Evolutionary conservation across 1,284 basidiomycete genomes (phyloP).

Genomic region (Sporisorium graminicola): DNA sequence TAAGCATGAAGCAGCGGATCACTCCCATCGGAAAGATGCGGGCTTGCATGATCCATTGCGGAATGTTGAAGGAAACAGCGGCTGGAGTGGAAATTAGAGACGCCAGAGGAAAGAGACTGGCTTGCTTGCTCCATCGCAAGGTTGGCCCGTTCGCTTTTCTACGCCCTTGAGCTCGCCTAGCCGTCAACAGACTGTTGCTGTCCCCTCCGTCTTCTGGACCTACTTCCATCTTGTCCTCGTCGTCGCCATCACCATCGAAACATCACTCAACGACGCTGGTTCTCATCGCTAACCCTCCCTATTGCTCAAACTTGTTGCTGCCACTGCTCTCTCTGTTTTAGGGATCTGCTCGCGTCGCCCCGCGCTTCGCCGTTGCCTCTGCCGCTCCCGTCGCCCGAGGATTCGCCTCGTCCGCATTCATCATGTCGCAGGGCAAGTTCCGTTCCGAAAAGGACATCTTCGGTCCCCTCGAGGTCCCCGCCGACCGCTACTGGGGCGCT

Average conservation of each 20-base stretch:
- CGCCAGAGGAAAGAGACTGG: background rate
- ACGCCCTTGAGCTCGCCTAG: constrained; percentile 2
- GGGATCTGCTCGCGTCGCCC: constrained; percentile 37
- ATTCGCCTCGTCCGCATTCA: constrained; percentile 44
- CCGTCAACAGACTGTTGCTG: background rate
- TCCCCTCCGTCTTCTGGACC: background rate
- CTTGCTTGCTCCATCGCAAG: background rate
- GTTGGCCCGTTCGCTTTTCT: constrained; percentile 37
- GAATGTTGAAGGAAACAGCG: background rate
- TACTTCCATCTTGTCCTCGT: background rate
- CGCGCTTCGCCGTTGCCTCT: constrained; percentile 36
- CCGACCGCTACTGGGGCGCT: constrained; percentile 97
- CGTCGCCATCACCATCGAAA: background rate
- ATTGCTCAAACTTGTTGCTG: background rate
- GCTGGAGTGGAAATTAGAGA: background rate
- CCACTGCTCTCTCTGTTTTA: background rate
- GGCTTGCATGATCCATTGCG: constrained; percentile 18
- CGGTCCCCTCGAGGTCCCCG: constrained; percentile 91
- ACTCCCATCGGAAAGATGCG: constrained; percentile 45
- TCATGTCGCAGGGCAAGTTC: constrained; percentile 53
- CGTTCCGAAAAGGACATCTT: constrained; percentile 79
- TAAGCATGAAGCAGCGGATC: no score
- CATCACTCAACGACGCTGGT: background rate
- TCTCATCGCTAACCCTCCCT: background rate
- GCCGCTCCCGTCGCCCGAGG: constrained; percentile 28